Conservation (phyloP, 1,284 basidiomycete genomes). For the Cryptococcus depauperatus region DNA sequence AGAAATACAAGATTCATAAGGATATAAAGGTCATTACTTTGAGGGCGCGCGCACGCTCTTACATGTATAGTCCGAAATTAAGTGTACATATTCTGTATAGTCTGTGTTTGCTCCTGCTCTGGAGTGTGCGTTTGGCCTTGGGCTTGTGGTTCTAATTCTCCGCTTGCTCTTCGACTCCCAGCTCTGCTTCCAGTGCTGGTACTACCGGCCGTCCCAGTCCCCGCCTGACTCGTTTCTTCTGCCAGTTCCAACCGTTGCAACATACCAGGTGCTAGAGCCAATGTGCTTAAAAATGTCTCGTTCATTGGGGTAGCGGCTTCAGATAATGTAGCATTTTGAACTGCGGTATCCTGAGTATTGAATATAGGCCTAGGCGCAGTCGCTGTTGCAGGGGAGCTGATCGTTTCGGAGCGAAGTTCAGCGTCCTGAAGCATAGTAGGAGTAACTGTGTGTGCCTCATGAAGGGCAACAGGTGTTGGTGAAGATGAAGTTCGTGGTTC, state of each 20-base stretch:
- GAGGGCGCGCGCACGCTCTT: too few species aligned
- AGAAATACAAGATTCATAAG: too few species aligned
- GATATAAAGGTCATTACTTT: too few species aligned
- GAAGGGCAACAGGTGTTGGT: slow-evolving; percentile 16
- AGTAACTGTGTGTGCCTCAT: background rate
- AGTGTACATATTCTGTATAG: too few species aligned
- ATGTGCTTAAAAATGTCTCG: slow-evolving; percentile 47
- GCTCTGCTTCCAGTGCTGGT: background rate
- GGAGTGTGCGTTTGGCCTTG: too few species aligned
- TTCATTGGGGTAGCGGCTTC: slow-evolving; percentile 48
- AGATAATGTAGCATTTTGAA: slow-evolving; percentile 7
- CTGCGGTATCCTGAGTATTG: too few species aligned
- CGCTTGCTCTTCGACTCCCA: slow-evolving; percentile 1
- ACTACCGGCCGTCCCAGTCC: background rate
- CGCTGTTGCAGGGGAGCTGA: background rate
- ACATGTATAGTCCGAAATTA: too few species aligned
- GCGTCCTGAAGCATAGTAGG: background rate
- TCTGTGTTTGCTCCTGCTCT: too few species aligned
- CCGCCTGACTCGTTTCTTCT: slow-evolving; percentile 8
- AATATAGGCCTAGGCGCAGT: background rate
- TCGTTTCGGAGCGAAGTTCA: background rate
- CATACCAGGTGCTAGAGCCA: slow-evolving; percentile 36
- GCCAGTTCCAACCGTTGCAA: slow-evolving; percentile 23
- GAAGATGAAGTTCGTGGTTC: background rate
- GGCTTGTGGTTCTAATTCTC: background rate